Evolutionary conservation across 208 protist genomes (phyloP).

Genomic region (Trypanosoma conorhini): DNA sequence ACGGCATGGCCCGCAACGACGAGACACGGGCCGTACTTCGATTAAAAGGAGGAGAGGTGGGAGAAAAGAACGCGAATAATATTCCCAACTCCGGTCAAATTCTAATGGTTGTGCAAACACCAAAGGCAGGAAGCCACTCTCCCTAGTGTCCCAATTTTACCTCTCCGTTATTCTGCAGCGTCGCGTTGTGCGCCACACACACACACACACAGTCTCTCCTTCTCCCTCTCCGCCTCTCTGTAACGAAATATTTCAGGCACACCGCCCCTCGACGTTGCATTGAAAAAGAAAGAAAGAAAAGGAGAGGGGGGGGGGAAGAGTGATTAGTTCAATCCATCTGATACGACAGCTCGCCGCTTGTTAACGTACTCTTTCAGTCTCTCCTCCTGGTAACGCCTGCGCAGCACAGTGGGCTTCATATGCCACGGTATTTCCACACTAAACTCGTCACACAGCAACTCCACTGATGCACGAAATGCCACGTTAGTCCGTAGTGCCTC

Average conservation of each 20-base stretch:
- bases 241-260: not conserved
- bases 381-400: constrained; percentile 42
- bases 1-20: not conserved
- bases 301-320: too few species aligned
- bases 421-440: constrained; percentile 66
- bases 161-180: not conserved
- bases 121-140: not conserved
- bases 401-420: constrained; percentile 47
- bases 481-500: constrained; percentile 48
- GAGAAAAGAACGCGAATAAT: not conserved
- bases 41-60: not conserved
- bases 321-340: not conserved
- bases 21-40: not conserved
- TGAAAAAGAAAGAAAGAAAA: not conserved
- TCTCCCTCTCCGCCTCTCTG: too few species aligned
- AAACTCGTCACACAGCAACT: constrained; percentile 77
- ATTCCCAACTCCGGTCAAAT: not conserved
- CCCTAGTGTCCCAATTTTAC: not conserved
- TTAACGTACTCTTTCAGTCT: constrained; percentile 37
- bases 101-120: not conserved
- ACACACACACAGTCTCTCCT: too few species aligned
- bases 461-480: constrained; percentile 46
- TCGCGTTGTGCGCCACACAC: not conserved
- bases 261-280: not conserved
- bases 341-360: not conserved